phyloP scores from a whole-genome alignment of 352 stramenopile species.

The Elongisporangium anandrum region DNA sequence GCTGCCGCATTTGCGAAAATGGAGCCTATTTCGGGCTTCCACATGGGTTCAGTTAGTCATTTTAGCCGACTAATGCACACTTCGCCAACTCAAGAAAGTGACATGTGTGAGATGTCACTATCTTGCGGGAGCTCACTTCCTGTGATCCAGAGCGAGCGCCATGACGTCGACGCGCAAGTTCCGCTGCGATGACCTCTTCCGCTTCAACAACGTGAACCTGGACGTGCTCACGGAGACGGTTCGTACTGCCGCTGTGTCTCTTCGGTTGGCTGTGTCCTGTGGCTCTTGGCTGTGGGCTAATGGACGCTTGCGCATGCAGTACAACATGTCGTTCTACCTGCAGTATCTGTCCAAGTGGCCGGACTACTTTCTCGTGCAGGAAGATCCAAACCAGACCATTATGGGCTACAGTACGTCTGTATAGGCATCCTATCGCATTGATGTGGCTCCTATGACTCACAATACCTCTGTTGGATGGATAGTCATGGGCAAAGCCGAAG shows the following conservation, averaged over 20 bases:
- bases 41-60: neutral
- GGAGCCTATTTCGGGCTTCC: conserved; percentile 6
- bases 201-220: conserved; percentile 99
- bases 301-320: conserved; percentile 35
- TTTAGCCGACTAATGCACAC: too few species aligned
- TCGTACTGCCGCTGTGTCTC: conserved; percentile 9
- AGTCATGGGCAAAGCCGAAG: conserved; percentile 96
- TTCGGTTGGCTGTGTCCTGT: too few species aligned
- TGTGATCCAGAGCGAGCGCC: neutral
- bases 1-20: neutral
- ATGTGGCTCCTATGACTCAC: neutral
- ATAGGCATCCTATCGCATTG: neutral
- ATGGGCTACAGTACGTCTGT: conserved; percentile 91
- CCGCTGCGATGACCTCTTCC: conserved; percentile 95
- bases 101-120: neutral
- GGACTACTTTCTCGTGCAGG: conserved; percentile 95
- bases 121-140: neutral
- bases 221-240: conserved; percentile 95
- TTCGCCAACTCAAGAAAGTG: neutral
- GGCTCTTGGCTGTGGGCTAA: neutral
- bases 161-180: conserved; percentile 97
- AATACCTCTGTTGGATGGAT: conserved; percentile 11
- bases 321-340: conserved; percentile 98
- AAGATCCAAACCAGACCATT: conserved; percentile 90
- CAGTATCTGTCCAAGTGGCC: conserved; percentile 97